Conservation (phyloP, 768 basidiomycete genomes). For the Pleurotus sapidus region DNA sequence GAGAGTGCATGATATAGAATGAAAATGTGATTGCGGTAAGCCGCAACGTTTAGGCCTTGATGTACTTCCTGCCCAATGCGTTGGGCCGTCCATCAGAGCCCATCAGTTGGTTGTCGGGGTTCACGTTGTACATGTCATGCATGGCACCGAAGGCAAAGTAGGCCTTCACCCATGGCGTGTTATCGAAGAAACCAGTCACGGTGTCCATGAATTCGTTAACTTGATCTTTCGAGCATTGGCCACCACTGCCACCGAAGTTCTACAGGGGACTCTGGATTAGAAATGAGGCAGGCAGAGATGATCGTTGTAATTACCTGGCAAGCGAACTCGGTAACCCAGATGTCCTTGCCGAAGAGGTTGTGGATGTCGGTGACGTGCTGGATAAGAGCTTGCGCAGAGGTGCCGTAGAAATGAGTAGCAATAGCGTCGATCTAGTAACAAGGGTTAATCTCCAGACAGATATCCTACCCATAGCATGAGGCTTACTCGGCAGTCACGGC, state of each 20-base stretch:
- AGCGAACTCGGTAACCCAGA: slow-evolving; percentile 74
- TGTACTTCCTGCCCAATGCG: slow-evolving; percentile 47
- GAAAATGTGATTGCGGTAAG: background rate
- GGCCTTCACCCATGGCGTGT: slow-evolving; percentile 26
- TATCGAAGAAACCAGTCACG: slow-evolving; percentile 34
- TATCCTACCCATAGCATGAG: slow-evolving; percentile 2
- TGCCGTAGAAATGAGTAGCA: slow-evolving; percentile 73
- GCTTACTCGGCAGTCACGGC: slow-evolving; percentile 32
- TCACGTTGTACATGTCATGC: slow-evolving; percentile 54
- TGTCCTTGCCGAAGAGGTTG: slow-evolving; percentile 32
- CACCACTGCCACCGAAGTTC: slow-evolving; percentile 47
- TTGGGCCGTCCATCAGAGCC: slow-evolving; percentile 41
- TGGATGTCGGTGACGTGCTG: slow-evolving; percentile 48
- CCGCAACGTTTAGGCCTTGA: slow-evolving; percentile 23
- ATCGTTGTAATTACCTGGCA: slow-evolving; percentile 41
- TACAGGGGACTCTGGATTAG: slow-evolving; percentile 20
- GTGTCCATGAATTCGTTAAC: slow-evolving; percentile 38
- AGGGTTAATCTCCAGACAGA: too few species aligned
- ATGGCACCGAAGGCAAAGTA: slow-evolving; percentile 66
- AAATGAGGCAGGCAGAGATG: background rate
- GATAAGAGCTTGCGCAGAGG: slow-evolving; percentile 42
- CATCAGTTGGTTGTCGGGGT: slow-evolving; percentile 53
- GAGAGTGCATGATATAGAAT: slow-evolving; percentile 2
- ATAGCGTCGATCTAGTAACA: slow-evolving; percentile 47
- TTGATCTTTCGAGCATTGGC: slow-evolving; percentile 30